phyloP scores from a whole-genome alignment of 2,329 filamentous ascomycete species.

The Tolypocladium amazonense region DNA sequence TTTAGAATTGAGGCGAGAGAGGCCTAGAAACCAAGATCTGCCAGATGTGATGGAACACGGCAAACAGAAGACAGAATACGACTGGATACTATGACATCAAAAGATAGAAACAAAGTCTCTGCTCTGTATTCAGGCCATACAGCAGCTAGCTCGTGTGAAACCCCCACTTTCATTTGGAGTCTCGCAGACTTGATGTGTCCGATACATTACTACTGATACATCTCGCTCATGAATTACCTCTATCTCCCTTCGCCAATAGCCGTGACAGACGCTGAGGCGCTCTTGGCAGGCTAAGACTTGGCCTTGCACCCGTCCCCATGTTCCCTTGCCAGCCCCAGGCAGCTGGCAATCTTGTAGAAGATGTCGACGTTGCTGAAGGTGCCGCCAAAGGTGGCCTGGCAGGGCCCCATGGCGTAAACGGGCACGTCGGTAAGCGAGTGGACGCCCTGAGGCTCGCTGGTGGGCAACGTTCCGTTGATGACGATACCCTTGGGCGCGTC shows the following conservation, averaged over 20 bases:
- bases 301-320: slow-evolving; percentile 11
- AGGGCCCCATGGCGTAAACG: slow-evolving; percentile 69
- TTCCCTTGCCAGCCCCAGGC: slow-evolving; percentile 42
- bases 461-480: slow-evolving; percentile 64
- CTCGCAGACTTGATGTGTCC: neutral
- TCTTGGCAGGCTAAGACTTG: slow-evolving; percentile 6
- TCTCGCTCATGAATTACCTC: neutral
- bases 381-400: slow-evolving; percentile 65
- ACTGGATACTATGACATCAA: neutral
- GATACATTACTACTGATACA: neutral
- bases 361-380: slow-evolving; percentile 62
- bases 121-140: neutral
- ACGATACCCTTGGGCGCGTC: slow-evolving; percentile 59
- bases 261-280: neutral
- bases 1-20: neutral
- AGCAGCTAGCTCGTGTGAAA: neutral
- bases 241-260: neutral
- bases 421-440: slow-evolving; percentile 71
- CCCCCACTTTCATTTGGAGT: too few relatives aligned
- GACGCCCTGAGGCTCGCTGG: slow-evolving; percentile 54
- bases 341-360: slow-evolving; percentile 64
- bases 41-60: neutral
- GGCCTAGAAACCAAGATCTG: neutral
- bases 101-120: neutral
- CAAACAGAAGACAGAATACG: neutral